Conservation (phyloP, 257 asterid genomes). For the Linaria vulgaris region DNA sequence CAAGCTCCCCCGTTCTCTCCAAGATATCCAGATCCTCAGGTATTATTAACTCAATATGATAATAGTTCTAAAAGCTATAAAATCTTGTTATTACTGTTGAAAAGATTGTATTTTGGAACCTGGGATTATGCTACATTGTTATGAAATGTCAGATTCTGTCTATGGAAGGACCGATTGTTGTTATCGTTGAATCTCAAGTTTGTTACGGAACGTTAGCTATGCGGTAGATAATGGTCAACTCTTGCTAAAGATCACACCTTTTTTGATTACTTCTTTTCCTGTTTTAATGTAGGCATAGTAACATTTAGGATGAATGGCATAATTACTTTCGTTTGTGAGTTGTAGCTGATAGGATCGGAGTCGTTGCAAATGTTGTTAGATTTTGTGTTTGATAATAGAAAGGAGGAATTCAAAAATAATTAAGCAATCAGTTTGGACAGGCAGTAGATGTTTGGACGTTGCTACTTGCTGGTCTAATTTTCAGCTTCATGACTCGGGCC, state of each 20-base stretch:
- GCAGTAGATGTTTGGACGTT: constrained; percentile 10
- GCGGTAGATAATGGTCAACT: too few relatives aligned
- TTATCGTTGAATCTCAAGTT: too few relatives aligned
- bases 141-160: background rate
- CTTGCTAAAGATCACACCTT: too few relatives aligned
- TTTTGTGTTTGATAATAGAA: background rate
- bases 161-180: too few relatives aligned
- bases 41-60: constrained; percentile 7
- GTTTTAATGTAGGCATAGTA: too few relatives aligned
- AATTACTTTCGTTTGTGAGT: background rate
- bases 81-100: constrained; percentile 7
- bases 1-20: constrained; percentile 80
- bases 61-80: background rate
- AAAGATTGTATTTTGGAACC: background rate
- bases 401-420: background rate
- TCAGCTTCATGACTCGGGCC: constrained; percentile 6
- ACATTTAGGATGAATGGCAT: too few relatives aligned
- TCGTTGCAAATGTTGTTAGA: background rate
- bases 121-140: constrained; percentile 2
- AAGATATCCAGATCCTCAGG: constrained; percentile 91
- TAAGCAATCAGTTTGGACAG: background rate
- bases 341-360: background rate
- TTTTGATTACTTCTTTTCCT: too few relatives aligned
- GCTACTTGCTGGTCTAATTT: background rate
- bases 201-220: too few relatives aligned